Evolutionary conservation across 2,329 filamentous ascomycete species (phyloP), one percentile per base, ranked within the genome.

Genomic region (Alternaria sp.): DNA sequence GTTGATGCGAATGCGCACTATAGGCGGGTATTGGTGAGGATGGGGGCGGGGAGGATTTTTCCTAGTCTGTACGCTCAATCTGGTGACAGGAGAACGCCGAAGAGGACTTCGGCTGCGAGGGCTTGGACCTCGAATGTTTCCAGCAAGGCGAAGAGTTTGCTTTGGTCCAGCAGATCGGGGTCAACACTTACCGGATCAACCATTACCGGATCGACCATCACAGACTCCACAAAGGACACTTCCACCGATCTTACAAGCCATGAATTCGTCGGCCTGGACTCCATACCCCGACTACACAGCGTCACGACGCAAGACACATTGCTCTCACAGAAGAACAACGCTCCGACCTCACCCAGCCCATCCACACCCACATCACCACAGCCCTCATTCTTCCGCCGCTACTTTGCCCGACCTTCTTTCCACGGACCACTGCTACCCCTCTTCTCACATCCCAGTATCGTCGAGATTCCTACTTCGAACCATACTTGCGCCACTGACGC

Each of bases 1-100:
- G 80, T 79, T 27, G 89, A 91, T 68, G 88, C 88, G 0, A 59
- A 71, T 45, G 74, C 70, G 12, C 66, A 69, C 2, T 78, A 78
- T 62, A 74, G 69, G 55, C 66, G 61, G 3, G 65, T 73, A 41
- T 50, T 76, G 2, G 63, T 73, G 8, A 44, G 51, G 1, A 12
- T 76, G 0, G 76, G 75, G 0, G 48, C 75, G 5, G 76, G 76
- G 11, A 73, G 63, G 36, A 25, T 75, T 5, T 78, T 77, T 53
- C 74, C 75, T 0, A 70, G 68, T 5, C 53, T 79, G 16, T 68
- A 76, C 54, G 20, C 59, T 16, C 61, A 57, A 41, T 59, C 59
- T 5, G 63, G 68, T 20, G 71, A 64, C 20, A 57, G 6, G 5
- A 45, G 32, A 2, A 59, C 67, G 16, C 69, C 68, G 1, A 58